Base-by-base conservation (phyloP, 306 rosid genomes). In the Carpinus fangiana region DNA sequence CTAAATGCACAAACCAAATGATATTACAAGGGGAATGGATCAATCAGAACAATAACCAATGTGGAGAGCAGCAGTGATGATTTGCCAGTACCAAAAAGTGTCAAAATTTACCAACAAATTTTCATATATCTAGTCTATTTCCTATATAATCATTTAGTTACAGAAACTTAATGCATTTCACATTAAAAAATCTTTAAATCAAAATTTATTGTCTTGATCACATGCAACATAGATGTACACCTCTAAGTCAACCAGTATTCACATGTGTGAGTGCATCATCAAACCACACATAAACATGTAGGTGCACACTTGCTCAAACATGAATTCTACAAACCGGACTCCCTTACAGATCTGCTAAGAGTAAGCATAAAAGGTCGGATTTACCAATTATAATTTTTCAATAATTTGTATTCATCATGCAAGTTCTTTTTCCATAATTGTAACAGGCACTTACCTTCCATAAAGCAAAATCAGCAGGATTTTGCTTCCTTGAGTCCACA, bases 401-500 rank as follows among this genome's bases (percentile, higher is more conserved):
- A 66, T 41, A 66, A 2, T 41, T 66, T 36, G 48, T n/a, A 73
- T 72, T 53, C 52, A 61, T 17, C 2, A 18, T 50, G n/a, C 23
- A 74, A 7, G 12, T 69, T 43, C 20, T 45, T 23, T 48, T 28
- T 69, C 34, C 57, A 74, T 41, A 73, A 76, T 48, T 50, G 5
- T 76, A 67, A 43, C 72, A 47, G 46, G 76, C 45, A 83, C 46
- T 36, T 83, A 90, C 98, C 98, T 95, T 93, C 98, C 99, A 95
- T 64, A 95, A 87, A 79, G 99, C 96, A 91, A 95, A 95, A 85
- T 95, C 99, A 81, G 98, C 99, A 73, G 98, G 98, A 80, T 93
- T 81, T 87, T 84, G 87, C 93, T 95, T 93, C 88, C 98, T 95
- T 23, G 88, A 81, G 84, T 95, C 99, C 79, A 95, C 87, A 85